These are phyloP conservation scores for Seiridium cupressi DNA, from an alignment of 2,329 filamentous ascomycete genomes.

Conservation along the genomic window DNA sequence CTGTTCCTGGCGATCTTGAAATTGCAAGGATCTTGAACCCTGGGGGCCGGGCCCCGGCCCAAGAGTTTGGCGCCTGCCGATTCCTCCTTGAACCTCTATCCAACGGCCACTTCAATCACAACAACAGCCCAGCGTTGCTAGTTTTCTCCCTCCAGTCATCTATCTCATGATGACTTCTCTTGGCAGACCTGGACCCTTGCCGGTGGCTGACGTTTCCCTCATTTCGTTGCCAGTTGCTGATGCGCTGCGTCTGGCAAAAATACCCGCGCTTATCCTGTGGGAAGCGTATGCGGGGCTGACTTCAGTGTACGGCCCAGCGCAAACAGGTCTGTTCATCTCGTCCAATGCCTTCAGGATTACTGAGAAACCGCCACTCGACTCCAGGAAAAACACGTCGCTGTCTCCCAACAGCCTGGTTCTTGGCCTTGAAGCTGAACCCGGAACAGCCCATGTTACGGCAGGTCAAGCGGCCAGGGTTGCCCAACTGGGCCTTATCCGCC, in stretches of 20 bases:
- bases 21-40: background rate
- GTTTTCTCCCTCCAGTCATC: background rate
- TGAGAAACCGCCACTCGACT: background rate
- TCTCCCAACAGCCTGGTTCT: background rate
- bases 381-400: background rate
- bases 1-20: slow-evolving; percentile 2
- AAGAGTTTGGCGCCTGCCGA: background rate
- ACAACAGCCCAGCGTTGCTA: background rate
- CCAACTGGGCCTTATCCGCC: background rate
- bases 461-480: background rate
- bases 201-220: background rate
- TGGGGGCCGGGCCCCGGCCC: background rate
- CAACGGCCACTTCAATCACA: background rate
- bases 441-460: background rate
- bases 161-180: background rate
- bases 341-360: background rate
- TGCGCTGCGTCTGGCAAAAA: background rate
- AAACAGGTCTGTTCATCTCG: background rate
- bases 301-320: background rate
- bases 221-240: background rate
- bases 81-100: too few species aligned
- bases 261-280: background rate
- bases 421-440: background rate
- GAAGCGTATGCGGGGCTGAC: background rate
- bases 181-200: background rate